Evolutionary conservation across 106 monocot species (phyloP).

Genomic region (Dioscorea zingiberensis): DNA sequence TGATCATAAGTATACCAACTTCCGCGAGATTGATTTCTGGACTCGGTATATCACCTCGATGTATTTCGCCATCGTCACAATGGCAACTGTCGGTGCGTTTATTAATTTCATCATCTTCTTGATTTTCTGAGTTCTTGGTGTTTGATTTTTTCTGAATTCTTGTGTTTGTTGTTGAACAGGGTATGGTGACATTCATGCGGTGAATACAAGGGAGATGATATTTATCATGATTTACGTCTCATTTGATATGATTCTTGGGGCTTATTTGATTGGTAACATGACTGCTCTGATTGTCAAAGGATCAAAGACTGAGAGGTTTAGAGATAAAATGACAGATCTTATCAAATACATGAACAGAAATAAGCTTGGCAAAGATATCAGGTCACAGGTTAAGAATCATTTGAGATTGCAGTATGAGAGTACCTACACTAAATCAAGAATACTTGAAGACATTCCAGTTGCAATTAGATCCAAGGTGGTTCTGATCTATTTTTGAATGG

Average conservation of each 20-base stretch:
- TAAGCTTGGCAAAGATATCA: constrained; percentile 51
- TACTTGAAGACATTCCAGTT: constrained; percentile 59
- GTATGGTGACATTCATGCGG: constrained; percentile 75
- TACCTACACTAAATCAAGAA: constrained; percentile 29
- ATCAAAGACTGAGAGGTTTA: constrained; percentile 64
- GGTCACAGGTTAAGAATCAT: constrained; percentile 54
- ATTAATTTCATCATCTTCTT: not conserved
- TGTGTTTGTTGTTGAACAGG: constrained; percentile 15
- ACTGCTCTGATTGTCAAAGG: constrained; percentile 78
- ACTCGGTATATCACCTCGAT: constrained; percentile 54
- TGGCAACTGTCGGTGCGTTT: constrained; percentile 57
- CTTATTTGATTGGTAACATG: constrained; percentile 80
- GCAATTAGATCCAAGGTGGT: constrained; percentile 57
- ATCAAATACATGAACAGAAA: constrained; percentile 69
- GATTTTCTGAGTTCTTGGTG: not conserved
- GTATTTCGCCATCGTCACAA: constrained; percentile 61
- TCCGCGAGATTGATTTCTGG: constrained; percentile 64
- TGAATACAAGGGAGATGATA: constrained; percentile 66
- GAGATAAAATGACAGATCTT: constrained; percentile 68
- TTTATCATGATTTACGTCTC: constrained; percentile 64
- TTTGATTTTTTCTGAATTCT: not conserved
- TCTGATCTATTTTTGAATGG: not conserved
- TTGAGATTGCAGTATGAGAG: constrained; percentile 59
- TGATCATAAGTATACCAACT: constrained; percentile 46
- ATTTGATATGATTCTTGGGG: constrained; percentile 58